Base-by-base conservation (phyloP, 2,329 filamentous ascomycete genomes). In the Scytalidium sp. region DNA sequence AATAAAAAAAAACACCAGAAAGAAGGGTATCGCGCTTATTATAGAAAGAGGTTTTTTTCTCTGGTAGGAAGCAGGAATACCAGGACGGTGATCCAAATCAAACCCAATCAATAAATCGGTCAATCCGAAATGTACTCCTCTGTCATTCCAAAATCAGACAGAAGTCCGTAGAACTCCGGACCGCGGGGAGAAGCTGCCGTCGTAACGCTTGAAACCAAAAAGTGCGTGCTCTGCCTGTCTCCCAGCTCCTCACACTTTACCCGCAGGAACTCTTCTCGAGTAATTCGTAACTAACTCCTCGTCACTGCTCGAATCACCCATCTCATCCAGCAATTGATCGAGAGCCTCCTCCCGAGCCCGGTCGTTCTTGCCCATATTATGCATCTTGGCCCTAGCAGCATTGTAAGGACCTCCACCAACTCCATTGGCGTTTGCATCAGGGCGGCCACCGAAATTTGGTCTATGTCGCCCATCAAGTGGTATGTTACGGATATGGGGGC, bases 301-400 rank as follows among this genome's bases (percentile, higher is more conserved):
- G 45, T 65, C 64, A 47, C 64, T 66, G 50, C 63, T 66, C n/a
- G 59, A 60, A 22, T 65, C 59, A 8, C 46, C 54, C 59, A 65
- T 63, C 44, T 64, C 61, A 44, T 67, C 64, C 21, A 67, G 48
- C 50, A 67, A 51, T 21, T 58, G 60, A 50, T 67, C 62, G 45
- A 66, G 62, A 5, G 56, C 58, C 27, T 63, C 54, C 19, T 48
- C 25, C 7, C 25, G 25, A 29, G 25, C 25, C 25, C 25, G 7
- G 13, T 29, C 25, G 47, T 50, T 51, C 49, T 48, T 32, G 43
- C 47, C 13, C 25, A 29, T 29, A 29, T 13, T 29, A 29, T 50
- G 49, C 48, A 45, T 51, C 55, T 48, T 46, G n/a, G 19, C 25
- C 13, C 45, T 23, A 2, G 27, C 45, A 8, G 13, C 40, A 40